Conservation (phyloP, 441 rosid species). For the Mallotus japonicus region DNA sequence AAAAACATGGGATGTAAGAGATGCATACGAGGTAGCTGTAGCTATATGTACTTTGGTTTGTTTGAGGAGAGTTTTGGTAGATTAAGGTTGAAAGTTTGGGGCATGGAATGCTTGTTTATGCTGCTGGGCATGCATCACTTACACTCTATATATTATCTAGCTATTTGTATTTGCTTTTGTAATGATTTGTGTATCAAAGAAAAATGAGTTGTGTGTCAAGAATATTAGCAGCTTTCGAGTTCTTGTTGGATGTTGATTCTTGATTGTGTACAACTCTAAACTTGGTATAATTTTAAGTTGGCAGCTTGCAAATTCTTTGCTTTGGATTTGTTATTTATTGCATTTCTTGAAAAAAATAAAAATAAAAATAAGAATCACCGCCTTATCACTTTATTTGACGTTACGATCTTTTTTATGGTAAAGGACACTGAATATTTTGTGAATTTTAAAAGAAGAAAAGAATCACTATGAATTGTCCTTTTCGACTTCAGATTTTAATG, state of each 20-base stretch:
- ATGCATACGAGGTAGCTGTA: constrained; percentile 63
- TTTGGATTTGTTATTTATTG: background rate
- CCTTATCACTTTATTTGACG: background rate
- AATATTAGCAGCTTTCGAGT: no score
- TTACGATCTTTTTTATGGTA: background rate
- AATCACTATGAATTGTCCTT: background rate
- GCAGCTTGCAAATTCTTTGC: no score
- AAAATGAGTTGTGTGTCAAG: constrained; percentile 7
- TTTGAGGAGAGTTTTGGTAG: constrained; percentile 3
- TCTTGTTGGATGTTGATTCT: background rate
- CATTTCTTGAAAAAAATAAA: background rate
- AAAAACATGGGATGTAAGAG: constrained; percentile 62
- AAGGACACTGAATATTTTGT: background rate
- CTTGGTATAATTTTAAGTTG: no score
- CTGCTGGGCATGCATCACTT: constrained; percentile 79
- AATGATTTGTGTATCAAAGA: constrained; percentile 20
- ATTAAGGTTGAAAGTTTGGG: background rate
- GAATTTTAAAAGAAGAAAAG: background rate
- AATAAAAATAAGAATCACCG: background rate
- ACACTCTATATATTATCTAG: constrained; percentile 43
- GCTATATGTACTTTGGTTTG: background rate
- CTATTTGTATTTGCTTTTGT: constrained; percentile 21
- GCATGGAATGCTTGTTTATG: constrained; percentile 3
- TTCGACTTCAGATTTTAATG: background rate
- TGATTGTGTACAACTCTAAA: background rate